Evolutionary conservation across 202 grass and related monocot genomes (phyloP), one percentile per base, ranked within the genome.

Genomic region (Alloteropsis angusta): DNA sequence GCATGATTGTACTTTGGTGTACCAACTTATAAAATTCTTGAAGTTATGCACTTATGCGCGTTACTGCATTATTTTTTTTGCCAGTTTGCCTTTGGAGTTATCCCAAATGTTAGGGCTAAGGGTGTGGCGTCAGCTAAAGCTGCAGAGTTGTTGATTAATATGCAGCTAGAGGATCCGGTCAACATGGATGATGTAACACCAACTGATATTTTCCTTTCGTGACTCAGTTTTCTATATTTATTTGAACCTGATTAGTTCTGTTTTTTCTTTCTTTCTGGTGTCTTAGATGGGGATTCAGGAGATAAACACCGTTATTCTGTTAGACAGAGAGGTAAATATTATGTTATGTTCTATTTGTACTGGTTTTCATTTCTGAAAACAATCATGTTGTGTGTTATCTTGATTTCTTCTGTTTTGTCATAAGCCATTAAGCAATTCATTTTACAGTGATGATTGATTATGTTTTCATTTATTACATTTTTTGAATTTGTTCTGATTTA

Each of bases 1-100:
- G 46, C 18, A 22, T 71, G 45, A 65, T 55, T 32, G 18, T 19
- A 43, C 39, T 79, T 45, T 61, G 25, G 21, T 10, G 9, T 64
- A 62, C 44, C 54, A 41, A 41, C 16, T 39, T 43, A 38, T 19
- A 79, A 39, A 60, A 57, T 76, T 70, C 34, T 71, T 79, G 1
- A 30, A 76, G 14, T 30, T 34, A 7, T 56, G 11, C 41, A 70
- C 65, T 68, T 56, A 82, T 60, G 47, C 1, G 2, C 48, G 21
- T 23, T 66, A 66, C 23, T 18, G 5, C 74, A 41, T 28, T 26
- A 38, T 36, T 37, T 26, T 55, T 80, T 79, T 76, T 93, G 77
- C 85, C 89, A 97, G 95, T 94, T 90, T 89, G 89, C 91, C 42
- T 98, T 94, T 76, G 95, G 95, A 64, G 78, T 92, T 60, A 94